phyloP scores from a whole-genome alignment of 2,329 filamentous ascomycete genomes.

The Fusarium robinianum region DNA sequence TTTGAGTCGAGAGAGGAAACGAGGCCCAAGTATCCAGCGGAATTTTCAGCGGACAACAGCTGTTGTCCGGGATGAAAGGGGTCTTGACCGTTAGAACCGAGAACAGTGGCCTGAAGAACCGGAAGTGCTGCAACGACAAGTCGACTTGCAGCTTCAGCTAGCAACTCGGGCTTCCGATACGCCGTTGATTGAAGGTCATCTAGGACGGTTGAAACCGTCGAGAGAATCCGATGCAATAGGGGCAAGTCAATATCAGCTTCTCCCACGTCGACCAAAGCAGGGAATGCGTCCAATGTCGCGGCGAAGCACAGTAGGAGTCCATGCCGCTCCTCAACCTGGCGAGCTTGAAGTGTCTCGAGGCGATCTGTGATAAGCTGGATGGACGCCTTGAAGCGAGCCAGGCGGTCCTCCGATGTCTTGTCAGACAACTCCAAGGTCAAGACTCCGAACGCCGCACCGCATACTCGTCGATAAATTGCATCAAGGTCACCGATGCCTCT shows the following conservation, averaged over 20 bases:
- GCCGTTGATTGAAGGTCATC: constrained; percentile 47
- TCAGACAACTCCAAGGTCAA: constrained; percentile 52
- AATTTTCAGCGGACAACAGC: constrained; percentile 30
- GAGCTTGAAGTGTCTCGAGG: constrained; percentile 50
- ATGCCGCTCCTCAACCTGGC: constrained; percentile 72
- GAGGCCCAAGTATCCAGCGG: constrained; percentile 27
- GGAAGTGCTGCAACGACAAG: constrained; percentile 60
- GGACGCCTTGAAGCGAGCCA: constrained; percentile 40
- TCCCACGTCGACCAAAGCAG: constrained; percentile 36
- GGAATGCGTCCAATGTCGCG: constrained; percentile 56
- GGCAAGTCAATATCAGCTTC: constrained; percentile 24
- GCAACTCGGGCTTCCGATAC: constrained; percentile 65
- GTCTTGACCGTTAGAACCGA: constrained; percentile 19
- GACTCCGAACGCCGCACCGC: constrained; percentile 70
- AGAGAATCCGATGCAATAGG: constrained; percentile 38
- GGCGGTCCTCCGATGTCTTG: constrained; percentile 15
- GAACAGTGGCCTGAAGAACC: constrained; percentile 47
- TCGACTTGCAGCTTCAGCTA: constrained; percentile 64
- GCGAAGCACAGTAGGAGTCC: constrained; percentile 68
- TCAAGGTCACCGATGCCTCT: constrained; percentile 85
- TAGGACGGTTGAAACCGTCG: constrained; percentile 44
- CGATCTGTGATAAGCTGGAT: constrained; percentile 50
- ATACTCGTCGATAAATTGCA: constrained; percentile 70
- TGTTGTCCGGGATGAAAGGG: constrained; percentile 29
- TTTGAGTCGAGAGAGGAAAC: constrained; percentile 27